These are phyloP conservation scores for Priceomyces melissophilus DNA, from an alignment of 805 yeast species.

Conservation along the genomic window DNA sequence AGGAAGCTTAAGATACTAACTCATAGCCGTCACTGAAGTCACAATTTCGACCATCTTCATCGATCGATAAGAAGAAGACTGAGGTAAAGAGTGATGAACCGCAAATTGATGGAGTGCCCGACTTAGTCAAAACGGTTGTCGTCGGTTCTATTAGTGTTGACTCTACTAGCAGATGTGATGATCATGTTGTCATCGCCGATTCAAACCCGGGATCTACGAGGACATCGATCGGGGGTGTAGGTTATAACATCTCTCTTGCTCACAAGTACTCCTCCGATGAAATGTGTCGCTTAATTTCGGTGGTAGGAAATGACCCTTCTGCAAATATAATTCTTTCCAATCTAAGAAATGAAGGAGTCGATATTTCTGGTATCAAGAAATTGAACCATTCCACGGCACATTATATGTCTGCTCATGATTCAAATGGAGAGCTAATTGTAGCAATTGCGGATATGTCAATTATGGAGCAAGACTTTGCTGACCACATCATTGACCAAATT, in stretches of 20 bases:
- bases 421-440: constrained; percentile 58
- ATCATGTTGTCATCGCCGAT: constrained; percentile 39
- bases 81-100: not conserved
- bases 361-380: constrained; percentile 37
- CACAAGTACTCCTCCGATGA: constrained; percentile 30
- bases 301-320: constrained; percentile 57
- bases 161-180: constrained; percentile 50
- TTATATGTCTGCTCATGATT: constrained; percentile 66
- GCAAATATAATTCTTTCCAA: constrained; percentile 40
- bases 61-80: not conserved
- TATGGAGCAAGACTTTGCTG: constrained; percentile 44
- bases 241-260: constrained; percentile 73
- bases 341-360: constrained; percentile 23
- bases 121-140: constrained; percentile 36
- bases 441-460: constrained; percentile 88
- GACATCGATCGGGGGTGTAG: constrained; percentile 79
- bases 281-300: constrained; percentile 47
- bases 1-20: not conserved
- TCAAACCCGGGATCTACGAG: constrained; percentile 68
- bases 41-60: constrained; percentile 5
- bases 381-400: constrained; percentile 51
- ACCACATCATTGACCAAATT: constrained; percentile 43
- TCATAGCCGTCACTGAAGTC: not conserved
- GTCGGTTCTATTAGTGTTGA: constrained; percentile 81
- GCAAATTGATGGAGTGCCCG: not conserved